Evolutionary conservation across 495 filamentous ascomycete species (phyloP).

Genomic region (Corynascus novoguineensis): DNA sequence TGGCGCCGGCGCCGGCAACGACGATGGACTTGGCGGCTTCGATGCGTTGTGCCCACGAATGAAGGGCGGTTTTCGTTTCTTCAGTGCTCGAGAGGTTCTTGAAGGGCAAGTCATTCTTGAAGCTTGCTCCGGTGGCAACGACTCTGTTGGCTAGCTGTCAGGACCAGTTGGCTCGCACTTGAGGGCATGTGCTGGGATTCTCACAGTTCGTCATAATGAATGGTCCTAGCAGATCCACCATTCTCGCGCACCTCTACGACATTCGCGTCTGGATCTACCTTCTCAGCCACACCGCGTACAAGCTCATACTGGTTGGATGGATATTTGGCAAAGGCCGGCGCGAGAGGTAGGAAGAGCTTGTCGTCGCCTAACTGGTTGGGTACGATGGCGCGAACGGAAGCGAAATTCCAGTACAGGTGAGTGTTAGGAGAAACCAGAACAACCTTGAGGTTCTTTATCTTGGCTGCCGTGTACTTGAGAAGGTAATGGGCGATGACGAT

Average conservation of each 20-base stretch:
- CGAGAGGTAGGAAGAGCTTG: conserved; percentile 45
- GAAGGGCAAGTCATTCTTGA: conserved; percentile 45
- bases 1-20: conserved; percentile 61
- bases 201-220: conserved; percentile 48
- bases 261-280: conserved; percentile 43
- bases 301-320: conserved; percentile 48
- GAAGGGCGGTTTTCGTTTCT: conserved; percentile 39
- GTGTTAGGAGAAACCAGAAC: conserved; percentile 53
- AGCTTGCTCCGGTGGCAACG: conserved; percentile 49
- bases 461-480: conserved; percentile 43
- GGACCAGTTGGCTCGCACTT: neutral
- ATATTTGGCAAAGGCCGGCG: conserved; percentile 48
- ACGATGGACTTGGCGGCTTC: conserved; percentile 53
- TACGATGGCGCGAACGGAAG: conserved; percentile 41
- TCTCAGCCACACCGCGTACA: conserved; percentile 48
- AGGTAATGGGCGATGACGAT: conserved; percentile 55
- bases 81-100: conserved; percentile 41
- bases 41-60: conserved; percentile 44
- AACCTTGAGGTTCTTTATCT: conserved; percentile 40
- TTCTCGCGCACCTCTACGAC: conserved; percentile 38
- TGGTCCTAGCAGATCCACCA: conserved; percentile 22
- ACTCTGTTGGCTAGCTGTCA: conserved; percentile 28
- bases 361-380: conserved; percentile 34
- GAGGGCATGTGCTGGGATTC: neutral
- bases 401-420: conserved; percentile 45